phyloP scores from a whole-genome alignment of 805 yeast species.

The Wickerhamiella musiphila region DNA sequence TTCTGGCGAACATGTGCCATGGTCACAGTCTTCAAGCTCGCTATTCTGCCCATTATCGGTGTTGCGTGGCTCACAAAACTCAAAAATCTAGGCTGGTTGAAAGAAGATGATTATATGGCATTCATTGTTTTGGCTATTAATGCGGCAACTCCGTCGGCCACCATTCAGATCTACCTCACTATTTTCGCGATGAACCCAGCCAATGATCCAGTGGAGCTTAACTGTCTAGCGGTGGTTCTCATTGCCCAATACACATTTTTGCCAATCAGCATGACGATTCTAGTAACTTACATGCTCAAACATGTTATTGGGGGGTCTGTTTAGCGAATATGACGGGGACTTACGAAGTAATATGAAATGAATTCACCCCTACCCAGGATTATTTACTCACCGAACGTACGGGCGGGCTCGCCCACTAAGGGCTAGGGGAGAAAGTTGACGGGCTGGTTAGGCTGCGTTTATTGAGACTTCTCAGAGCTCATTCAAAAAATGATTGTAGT shows the following conservation, averaged over 20 bases:
- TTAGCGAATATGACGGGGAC: no score
- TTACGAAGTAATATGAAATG: no score
- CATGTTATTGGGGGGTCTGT: no score
- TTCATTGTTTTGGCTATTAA: constrained; percentile 58
- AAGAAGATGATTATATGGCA: constrained; percentile 35
- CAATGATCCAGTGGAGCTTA: constrained; percentile 41
- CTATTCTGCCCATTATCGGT: constrained; percentile 67
- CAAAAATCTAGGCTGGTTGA: constrained; percentile 45
- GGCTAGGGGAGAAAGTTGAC: no score
- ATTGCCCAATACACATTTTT: constrained; percentile 57
- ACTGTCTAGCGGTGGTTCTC: constrained; percentile 62
- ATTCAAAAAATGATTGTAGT: no score
- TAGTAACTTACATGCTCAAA: constrained; percentile 45
- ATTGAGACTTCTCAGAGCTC: no score
- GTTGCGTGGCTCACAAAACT: constrained; percentile 48
- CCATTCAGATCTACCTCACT: constrained; percentile 73
- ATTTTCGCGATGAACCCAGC: constrained; percentile 55
- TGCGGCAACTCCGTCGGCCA: constrained; percentile 75
- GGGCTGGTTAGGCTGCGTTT: no score
- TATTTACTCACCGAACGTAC: no score
- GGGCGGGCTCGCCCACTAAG: no score
- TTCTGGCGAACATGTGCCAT: constrained; percentile 43
- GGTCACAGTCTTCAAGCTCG: constrained; percentile 40
- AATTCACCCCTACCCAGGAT: no score
- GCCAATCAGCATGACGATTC: constrained; percentile 53